phyloP scores from a whole-genome alignment of 1,284 basidiomycete species.

The Ganoderma meredithae region DNA sequence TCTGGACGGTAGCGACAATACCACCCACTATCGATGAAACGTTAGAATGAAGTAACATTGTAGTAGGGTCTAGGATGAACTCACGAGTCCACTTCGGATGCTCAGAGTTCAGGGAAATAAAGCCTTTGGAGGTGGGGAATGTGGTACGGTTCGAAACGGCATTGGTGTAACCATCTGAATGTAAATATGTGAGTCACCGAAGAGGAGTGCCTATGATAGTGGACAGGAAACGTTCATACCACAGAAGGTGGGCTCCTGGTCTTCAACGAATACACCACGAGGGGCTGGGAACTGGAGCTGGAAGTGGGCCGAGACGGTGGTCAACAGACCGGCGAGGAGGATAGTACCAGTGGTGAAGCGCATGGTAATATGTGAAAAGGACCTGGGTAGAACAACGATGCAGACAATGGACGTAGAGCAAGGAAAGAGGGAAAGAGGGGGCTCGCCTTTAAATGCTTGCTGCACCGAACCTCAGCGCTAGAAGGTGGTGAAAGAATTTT shows the following conservation, averaged over 20 bases:
- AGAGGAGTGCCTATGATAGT: background rate
- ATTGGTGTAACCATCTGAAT: constrained; percentile 58
- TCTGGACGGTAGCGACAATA: constrained; percentile 58
- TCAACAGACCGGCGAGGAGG: constrained; percentile 34
- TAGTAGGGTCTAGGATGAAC: constrained; percentile 20
- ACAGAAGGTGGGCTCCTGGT: constrained; percentile 65
- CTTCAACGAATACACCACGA: constrained; percentile 64
- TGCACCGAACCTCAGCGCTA: constrained; percentile 8
- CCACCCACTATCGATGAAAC: constrained; percentile 53
- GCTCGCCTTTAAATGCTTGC: constrained; percentile 24
- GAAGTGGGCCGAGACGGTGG: constrained; percentile 68
- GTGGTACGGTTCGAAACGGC: constrained; percentile 56
- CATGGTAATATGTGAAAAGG: constrained; percentile 36
- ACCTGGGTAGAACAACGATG: constrained; percentile 1
- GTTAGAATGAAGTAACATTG: background rate
- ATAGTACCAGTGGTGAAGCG: constrained; percentile 44
- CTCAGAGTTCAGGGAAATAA: constrained; percentile 64
- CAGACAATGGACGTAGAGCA: constrained; percentile 14
- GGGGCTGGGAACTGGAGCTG: constrained; percentile 71
- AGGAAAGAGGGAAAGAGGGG: constrained; percentile 14
- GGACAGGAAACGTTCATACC: constrained; percentile 44
- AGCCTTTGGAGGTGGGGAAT: constrained; percentile 68
- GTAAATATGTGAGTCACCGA: constrained; percentile 8
- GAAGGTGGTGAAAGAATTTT: constrained; percentile 42
- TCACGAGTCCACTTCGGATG: constrained; percentile 64